Conservation (phyloP, 352 stramenopile genomes). For the Chrysophaeum taylorii region DNA sequence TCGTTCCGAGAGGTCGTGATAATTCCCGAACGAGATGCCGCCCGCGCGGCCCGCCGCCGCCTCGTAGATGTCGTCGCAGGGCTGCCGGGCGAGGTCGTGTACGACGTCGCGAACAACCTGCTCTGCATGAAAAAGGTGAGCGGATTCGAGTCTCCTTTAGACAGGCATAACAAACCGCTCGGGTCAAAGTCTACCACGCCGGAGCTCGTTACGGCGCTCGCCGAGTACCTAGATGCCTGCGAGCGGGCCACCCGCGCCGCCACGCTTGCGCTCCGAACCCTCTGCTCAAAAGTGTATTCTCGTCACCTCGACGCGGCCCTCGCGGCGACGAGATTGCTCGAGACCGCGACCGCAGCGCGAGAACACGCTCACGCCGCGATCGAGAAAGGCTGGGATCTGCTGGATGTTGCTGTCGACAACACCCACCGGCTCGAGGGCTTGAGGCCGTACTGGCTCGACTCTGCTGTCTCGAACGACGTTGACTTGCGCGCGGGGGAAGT, state of each 20-base stretch:
- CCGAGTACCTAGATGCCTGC: slow-evolving; percentile 45
- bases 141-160: too few species aligned
- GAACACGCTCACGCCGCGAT: slow-evolving; percentile 45
- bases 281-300: slow-evolving; percentile 12
- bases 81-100: slow-evolving; percentile 29
- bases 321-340: background rate
- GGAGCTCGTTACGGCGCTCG: slow-evolving; percentile 40
- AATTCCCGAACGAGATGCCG: too few species aligned
- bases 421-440: slow-evolving; percentile 21
- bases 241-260: slow-evolving; percentile 37
- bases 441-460: slow-evolving; percentile 35
- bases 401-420: slow-evolving; percentile 34
- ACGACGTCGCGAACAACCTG: slow-evolving; percentile 57
- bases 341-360: slow-evolving; percentile 27
- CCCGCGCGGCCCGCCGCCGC: too few species aligned
- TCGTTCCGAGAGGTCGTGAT: too few species aligned
- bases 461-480: slow-evolving; percentile 30
- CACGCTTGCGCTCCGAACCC: slow-evolving; percentile 29
- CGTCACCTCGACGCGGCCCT: background rate
- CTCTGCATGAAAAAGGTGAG: slow-evolving; percentile 35
- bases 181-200: too few species aligned
- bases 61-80: background rate
- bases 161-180: too few species aligned
- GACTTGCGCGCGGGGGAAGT: background rate
- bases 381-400: slow-evolving; percentile 39